These are phyloP conservation scores for Trichoderma arundinaceum DNA, from an alignment of 2,329 filamentous ascomycete genomes.

Conservation along the genomic window DNA sequence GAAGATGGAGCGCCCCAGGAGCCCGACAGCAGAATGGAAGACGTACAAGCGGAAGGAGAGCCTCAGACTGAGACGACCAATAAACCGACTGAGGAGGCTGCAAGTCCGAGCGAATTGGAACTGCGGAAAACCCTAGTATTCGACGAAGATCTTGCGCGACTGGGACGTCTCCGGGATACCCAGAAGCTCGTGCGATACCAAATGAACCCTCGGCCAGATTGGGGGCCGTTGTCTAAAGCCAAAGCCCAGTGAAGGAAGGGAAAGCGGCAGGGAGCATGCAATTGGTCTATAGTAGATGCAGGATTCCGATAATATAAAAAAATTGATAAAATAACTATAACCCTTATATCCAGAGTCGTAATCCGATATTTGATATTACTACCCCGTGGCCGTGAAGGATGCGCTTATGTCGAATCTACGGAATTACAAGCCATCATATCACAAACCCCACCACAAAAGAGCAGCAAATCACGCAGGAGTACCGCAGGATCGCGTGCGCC, in stretches of 20 bases:
- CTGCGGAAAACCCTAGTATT: constrained; percentile 70
- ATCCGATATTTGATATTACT: too few relatives aligned
- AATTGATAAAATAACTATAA: constrained; percentile 2
- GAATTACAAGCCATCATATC: background rate
- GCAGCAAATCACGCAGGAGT: constrained; percentile 30
- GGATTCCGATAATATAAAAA: constrained; percentile 37
- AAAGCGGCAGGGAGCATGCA: background rate
- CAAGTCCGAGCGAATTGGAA: constrained; percentile 41
- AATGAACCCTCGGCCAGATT: constrained; percentile 86
- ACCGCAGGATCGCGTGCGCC: constrained; percentile 26
- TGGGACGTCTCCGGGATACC: constrained; percentile 72
- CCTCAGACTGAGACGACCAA: constrained; percentile 32
- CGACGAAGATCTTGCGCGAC: constrained; percentile 74
- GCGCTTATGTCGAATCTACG: background rate
- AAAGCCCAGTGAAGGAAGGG: constrained; percentile 62
- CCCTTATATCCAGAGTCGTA: background rate
- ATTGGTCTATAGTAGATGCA: background rate
- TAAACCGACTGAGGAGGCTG: constrained; percentile 36
- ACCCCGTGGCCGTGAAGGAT: background rate
- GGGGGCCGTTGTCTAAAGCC: constrained; percentile 79
- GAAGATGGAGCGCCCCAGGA: constrained; percentile 36
- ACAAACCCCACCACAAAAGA: constrained; percentile 12
- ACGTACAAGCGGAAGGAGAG: constrained; percentile 43
- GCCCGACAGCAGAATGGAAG: constrained; percentile 46
- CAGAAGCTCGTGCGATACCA: constrained; percentile 85